Conservation (phyloP, 164 flowering plant genomes). For the Taxillus chinensis region DNA sequence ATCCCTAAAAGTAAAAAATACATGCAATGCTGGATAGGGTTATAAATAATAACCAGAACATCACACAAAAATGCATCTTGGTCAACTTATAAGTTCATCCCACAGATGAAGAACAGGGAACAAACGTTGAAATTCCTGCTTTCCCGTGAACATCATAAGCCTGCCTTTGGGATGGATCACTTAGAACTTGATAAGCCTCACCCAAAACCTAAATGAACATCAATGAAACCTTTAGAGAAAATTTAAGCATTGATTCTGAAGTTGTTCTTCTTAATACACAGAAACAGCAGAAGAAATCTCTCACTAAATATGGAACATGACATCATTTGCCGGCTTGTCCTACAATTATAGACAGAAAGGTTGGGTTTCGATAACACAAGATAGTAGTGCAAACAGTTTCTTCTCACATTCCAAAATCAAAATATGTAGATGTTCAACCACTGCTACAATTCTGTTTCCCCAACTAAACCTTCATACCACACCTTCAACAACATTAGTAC, state of each 20-base stretch:
- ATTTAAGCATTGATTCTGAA: background rate
- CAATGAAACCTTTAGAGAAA: background rate
- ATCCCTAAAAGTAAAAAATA: conserved; percentile 42
- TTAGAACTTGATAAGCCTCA: conserved; percentile 94
- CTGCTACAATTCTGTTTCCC: no score
- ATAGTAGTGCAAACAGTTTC: no score
- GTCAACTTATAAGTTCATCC: no score
- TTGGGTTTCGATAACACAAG: no score
- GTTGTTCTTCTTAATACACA: background rate
- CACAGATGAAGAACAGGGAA: conserved; percentile 12
- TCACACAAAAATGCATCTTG: no score
- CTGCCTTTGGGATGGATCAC: conserved; percentile 83
- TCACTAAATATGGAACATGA: no score
- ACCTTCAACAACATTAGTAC: no score
- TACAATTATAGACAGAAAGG: background rate
- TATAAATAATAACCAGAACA: background rate
- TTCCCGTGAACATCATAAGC: conserved; percentile 90
- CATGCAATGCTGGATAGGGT: background rate
- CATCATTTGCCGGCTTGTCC: no score
- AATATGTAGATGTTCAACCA: no score
- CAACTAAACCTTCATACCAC: no score
- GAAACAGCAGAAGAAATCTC: background rate
- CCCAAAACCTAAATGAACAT: conserved; percentile 57
- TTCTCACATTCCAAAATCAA: no score
- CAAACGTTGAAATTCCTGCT: conserved; percentile 88